These are phyloP conservation scores for Trametopsis cervina DNA, from an alignment of 768 basidiomycete species.

Conservation along the genomic window DNA sequence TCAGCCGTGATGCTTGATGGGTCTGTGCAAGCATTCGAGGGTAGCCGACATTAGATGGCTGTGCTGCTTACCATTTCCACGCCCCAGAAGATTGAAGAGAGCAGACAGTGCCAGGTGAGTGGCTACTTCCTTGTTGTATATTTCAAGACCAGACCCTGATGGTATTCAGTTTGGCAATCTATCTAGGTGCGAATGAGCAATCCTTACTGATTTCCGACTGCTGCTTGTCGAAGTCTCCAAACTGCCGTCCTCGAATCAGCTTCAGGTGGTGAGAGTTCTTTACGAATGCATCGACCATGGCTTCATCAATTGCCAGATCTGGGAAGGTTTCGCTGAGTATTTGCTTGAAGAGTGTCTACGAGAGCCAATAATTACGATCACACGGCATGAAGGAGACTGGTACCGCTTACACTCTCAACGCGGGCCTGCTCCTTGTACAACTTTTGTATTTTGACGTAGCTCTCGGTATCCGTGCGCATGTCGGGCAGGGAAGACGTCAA, in stretches of 20 bases:
- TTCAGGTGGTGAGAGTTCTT: slow-evolving; percentile 75
- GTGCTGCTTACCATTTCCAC: too few relatives aligned
- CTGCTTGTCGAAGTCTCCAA: slow-evolving; percentile 50
- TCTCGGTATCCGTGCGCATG: slow-evolving; percentile 86
- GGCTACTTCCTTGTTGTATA: slow-evolving; percentile 46
- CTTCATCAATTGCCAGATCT: slow-evolving; percentile 43
- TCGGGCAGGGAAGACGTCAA: slow-evolving; percentile 86
- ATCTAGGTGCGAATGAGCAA: not conserved
- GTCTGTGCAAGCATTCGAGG: slow-evolving; percentile 19
- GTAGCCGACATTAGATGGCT: too few relatives aligned
- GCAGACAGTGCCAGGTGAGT: slow-evolving; percentile 76
- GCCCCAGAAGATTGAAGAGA: slow-evolving; percentile 28
- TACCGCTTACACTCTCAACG: slow-evolving; percentile 44
- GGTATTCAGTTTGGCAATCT: not conserved
- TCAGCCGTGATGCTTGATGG: slow-evolving; percentile 39
- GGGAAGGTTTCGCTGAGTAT: slow-evolving; percentile 36
- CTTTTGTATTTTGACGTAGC: slow-evolving; percentile 79
- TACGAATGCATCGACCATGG: slow-evolving; percentile 62
- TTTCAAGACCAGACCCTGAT: slow-evolving; percentile 12
- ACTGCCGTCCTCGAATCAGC: slow-evolving; percentile 55
- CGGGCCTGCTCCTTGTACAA: slow-evolving; percentile 77
- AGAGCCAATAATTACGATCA: not conserved
- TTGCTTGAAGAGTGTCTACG: slow-evolving; percentile 22
- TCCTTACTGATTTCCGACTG: not conserved
- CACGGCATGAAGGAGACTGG: not conserved